phyloP scores from a whole-genome alignment of 2,329 filamentous ascomycete species.

The Aspergillus caelatus region DNA sequence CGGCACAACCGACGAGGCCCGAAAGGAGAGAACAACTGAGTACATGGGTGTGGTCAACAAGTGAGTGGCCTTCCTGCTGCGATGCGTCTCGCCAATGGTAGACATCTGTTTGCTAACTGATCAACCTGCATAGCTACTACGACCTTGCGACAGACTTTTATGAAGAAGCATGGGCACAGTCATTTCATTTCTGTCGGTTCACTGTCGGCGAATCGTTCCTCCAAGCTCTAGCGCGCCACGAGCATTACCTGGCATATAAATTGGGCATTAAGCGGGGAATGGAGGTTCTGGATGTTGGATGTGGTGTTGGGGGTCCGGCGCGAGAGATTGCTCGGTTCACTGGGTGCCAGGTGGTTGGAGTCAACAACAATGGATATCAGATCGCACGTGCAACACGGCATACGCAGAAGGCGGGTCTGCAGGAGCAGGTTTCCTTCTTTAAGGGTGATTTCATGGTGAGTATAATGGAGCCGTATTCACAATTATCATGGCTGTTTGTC shows the following conservation, averaged over 20 bases:
- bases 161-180: conserved; percentile 93
- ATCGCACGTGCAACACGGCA: conserved; percentile 86
- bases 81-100: not conserved
- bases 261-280: conserved; percentile 83
- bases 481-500: not conserved
- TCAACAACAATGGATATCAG: conserved; percentile 99
- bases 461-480: not conserved
- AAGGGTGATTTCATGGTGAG: conserved; percentile 89
- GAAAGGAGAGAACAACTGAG: conserved; percentile 2
- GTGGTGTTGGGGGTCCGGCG: conserved; percentile 91
- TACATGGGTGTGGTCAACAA: conserved; percentile 5
- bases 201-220: conserved; percentile 80
- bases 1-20: not conserved
- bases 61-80: not conserved
- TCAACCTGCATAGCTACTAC: conserved; percentile 65
- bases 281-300: conserved; percentile 91
- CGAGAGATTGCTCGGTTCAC: conserved; percentile 95
- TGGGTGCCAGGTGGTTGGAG: conserved; percentile 79
- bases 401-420: conserved; percentile 75
- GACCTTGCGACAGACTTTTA: conserved; percentile 94
- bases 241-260: conserved; percentile 91
- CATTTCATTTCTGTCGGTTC: conserved; percentile 96
- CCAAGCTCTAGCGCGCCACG: conserved; percentile 89
- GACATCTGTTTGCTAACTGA: not conserved
- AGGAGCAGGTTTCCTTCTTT: conserved; percentile 76